phyloP scores from a whole-genome alignment of 441 rosid genomes.

The Arabidopsis hybrid region DNA sequence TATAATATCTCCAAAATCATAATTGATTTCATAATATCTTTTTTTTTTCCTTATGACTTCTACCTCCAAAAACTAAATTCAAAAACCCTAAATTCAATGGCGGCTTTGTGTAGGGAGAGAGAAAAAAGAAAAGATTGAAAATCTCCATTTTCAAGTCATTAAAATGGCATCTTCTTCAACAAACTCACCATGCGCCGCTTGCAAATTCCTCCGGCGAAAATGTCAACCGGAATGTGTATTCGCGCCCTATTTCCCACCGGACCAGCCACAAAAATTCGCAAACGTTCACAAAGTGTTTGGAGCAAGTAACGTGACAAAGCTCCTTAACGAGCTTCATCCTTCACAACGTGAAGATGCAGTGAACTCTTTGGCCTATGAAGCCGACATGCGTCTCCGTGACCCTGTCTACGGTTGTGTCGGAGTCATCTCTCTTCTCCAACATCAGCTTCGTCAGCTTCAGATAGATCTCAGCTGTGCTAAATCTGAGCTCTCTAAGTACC shows the following conservation, averaged over 20 bases:
- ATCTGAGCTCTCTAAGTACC: constrained; percentile 89
- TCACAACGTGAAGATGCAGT: constrained; percentile 88
- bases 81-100: constrained; percentile 33
- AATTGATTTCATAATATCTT: constrained; percentile 18
- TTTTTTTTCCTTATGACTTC: constrained; percentile 2
- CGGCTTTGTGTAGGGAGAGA: constrained; percentile 29
- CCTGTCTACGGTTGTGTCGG: constrained; percentile 96
- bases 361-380: constrained; percentile 86
- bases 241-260: constrained; percentile 97
- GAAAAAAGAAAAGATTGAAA: not conserved
- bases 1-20: constrained; percentile 20
- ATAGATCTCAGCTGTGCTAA: constrained; percentile 89
- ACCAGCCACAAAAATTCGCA: constrained; percentile 84
- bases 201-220: constrained; percentile 85
- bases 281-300: constrained; percentile 91
- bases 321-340: constrained; percentile 77
- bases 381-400: constrained; percentile 88
- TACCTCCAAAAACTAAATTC: not conserved
- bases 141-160: not conserved
- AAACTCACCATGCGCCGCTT: constrained; percentile 94
- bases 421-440: constrained; percentile 78
- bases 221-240: constrained; percentile 93
- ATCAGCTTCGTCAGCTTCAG: constrained; percentile 69
- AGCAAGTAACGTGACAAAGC: constrained; percentile 84
- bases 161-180: constrained; percentile 77